Conservation (phyloP, 2,329 filamentous ascomycete genomes). For the Pseudopithomyces chartarum region DNA sequence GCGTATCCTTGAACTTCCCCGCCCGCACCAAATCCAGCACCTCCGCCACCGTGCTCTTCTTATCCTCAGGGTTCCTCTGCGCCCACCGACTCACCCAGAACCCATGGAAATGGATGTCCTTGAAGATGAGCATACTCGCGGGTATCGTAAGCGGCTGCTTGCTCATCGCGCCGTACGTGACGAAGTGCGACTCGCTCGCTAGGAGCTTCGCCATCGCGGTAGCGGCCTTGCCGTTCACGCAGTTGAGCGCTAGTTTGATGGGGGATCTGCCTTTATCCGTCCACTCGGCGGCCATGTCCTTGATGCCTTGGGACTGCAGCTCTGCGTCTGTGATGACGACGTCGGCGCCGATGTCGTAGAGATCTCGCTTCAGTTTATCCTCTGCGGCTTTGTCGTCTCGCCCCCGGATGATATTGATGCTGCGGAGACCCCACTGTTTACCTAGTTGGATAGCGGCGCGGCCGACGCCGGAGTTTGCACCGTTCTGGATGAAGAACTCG, state of each 20-base stretch:
- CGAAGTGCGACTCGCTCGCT: slow-evolving; percentile 69
- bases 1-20: slow-evolving; percentile 81
- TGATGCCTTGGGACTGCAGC: slow-evolving; percentile 66
- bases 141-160: slow-evolving; percentile 83
- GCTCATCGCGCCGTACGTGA: slow-evolving; percentile 96
- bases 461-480: slow-evolving; percentile 92
- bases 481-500: slow-evolving; percentile 97
- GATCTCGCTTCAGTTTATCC: slow-evolving; percentile 65
- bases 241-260: slow-evolving; percentile 83
- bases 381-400: slow-evolving; percentile 74
- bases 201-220: slow-evolving; percentile 78
- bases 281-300: slow-evolving; percentile 64
- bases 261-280: slow-evolving; percentile 74
- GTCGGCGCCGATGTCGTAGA: slow-evolving; percentile 66
- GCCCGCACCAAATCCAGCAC: slow-evolving; percentile 75
- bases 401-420: slow-evolving; percentile 85
- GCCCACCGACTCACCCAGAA: slow-evolving; percentile 97
- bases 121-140: slow-evolving; percentile 88
- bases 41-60: slow-evolving; percentile 81
- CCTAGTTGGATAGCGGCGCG: slow-evolving; percentile 89
- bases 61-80: slow-evolving; percentile 72
- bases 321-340: slow-evolving; percentile 67
- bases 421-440: slow-evolving; percentile 83
- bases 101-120: slow-evolving; percentile 83
- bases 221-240: slow-evolving; percentile 87